Conservation (phyloP, 129 eudicot genomes). For the Flaveria sonorensis region DNA sequence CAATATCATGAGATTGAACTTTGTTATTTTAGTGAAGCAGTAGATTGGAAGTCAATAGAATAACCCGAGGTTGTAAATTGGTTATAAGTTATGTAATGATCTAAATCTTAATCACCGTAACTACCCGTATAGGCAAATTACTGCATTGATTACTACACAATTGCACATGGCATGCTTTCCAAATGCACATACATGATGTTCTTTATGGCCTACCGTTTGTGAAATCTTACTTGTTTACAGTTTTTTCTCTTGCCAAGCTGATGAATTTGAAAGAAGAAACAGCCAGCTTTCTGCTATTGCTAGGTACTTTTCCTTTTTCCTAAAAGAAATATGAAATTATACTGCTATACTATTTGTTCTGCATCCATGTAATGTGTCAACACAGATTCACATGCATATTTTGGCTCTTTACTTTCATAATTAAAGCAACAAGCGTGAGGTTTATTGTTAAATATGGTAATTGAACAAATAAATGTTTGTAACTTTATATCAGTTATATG, state of each 20-base stretch:
- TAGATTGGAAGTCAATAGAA: not conserved
- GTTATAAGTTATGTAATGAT: not conserved
- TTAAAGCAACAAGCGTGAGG: not conserved
- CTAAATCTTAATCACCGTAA: not conserved
- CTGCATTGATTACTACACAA: too few species aligned
- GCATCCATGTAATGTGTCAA: constrained; percentile 8
- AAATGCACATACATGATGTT: constrained; percentile 6
- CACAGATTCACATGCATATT: not conserved
- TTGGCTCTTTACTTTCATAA: constrained; percentile 5
- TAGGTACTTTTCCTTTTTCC: constrained; percentile 53
- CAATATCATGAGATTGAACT: not conserved
- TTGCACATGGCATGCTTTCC: not conserved
- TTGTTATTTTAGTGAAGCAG: not conserved
- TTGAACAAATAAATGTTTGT: not conserved
- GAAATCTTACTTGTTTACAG: constrained; percentile 42
- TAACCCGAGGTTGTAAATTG: not conserved
- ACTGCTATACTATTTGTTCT: not conserved
- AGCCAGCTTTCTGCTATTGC: constrained; percentile 91
- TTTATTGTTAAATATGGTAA: not conserved
- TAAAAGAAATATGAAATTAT: constrained; percentile 1
- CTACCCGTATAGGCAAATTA: not conserved
- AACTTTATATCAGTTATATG: constrained; percentile 2
- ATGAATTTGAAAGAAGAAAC: constrained; percentile 96
- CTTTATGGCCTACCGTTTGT: constrained; percentile 11
- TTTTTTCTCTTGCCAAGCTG: constrained; percentile 90